Conservation (phyloP, 345 rosid genomes). For the Eucalyptus sideroxylon region DNA sequence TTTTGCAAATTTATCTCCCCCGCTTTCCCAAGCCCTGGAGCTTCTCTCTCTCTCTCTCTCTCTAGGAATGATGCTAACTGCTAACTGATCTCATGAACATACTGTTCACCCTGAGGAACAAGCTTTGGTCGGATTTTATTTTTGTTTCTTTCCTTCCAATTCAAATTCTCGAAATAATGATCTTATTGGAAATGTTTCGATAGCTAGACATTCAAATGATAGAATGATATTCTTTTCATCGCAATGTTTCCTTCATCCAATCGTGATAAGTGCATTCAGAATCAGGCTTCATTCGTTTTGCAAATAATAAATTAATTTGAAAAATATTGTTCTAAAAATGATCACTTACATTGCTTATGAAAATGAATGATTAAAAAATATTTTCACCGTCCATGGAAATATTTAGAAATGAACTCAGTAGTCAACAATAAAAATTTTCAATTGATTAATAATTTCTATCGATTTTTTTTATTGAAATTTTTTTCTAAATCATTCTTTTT, state of each 20-base stretch:
- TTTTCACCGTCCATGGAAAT: accelerated
- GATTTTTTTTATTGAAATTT: too few species aligned
- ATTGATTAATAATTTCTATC: too few species aligned
- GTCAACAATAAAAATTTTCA: too few species aligned
- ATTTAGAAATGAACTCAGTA: neutral
- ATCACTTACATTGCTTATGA: accelerated
- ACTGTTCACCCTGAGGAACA: neutral
- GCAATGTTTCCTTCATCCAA: neutral
- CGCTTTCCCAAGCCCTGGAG: neutral
- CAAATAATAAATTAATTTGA: accelerated
- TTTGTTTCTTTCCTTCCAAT: neutral
- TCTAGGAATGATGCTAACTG: neutral
- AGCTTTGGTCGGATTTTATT: neutral
- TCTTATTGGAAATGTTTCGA: neutral
- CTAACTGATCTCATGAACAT: neutral
- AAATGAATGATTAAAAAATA: too few species aligned
- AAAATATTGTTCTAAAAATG: accelerated
- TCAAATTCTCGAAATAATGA: neutral
- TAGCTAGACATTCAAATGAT: neutral
- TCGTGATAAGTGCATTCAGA: accelerated
- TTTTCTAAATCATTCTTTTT: neutral
- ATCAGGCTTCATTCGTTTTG: accelerated
- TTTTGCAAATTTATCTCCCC: neutral
- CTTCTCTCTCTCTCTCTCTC: neutral
- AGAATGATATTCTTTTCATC: accelerated